phyloP scores from a whole-genome alignment of 805 yeast species.

The Candida sonorensis region DNA sequence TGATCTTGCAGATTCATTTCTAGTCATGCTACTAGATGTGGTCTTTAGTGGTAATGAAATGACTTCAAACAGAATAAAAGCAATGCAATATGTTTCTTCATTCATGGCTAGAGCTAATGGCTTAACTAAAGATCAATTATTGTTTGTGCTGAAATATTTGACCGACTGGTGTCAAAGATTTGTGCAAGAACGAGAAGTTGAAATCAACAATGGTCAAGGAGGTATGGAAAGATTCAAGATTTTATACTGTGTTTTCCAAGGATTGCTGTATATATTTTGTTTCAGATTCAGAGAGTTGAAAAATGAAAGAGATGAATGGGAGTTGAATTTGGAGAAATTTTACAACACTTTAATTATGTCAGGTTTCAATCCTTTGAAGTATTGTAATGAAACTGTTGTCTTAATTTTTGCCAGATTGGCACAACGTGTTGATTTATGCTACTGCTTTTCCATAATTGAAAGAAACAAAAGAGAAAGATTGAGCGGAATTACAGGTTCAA shows the following conservation, averaged over 20 bases:
- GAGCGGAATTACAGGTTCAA: slow-evolving; percentile 34
- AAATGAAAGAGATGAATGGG: slow-evolving; percentile 51
- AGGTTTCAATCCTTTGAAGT: slow-evolving; percentile 88
- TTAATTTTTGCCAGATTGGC: slow-evolving; percentile 90
- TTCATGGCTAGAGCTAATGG: slow-evolving; percentile 82
- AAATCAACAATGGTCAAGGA: slow-evolving; percentile 52
- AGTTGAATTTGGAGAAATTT: slow-evolving; percentile 72
- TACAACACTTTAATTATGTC: slow-evolving; percentile 82
- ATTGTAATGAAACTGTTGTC: slow-evolving; percentile 90
- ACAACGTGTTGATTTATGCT: slow-evolving; percentile 82
- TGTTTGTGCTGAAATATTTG: slow-evolving; percentile 75
- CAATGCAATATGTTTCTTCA: slow-evolving; percentile 87
- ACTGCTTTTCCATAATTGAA: slow-evolving; percentile 89
- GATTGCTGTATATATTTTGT: slow-evolving; percentile 85
- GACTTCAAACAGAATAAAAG: slow-evolving; percentile 72
- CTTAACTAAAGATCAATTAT: slow-evolving; percentile 63
- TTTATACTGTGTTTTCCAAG: slow-evolving; percentile 88
- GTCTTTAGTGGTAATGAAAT: slow-evolving; percentile 68
- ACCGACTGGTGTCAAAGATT: slow-evolving; percentile 80
- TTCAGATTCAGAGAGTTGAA: slow-evolving; percentile 63
- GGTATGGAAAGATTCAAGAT: slow-evolving; percentile 91
- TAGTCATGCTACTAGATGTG: slow-evolving; percentile 75
- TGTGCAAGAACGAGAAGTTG: slow-evolving; percentile 78
- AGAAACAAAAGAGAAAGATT: slow-evolving; percentile 73
- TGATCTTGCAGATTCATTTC: slow-evolving; percentile 76